Base-by-base conservation (phyloP, 495 filamentous ascomycete species). In the Beverwykella pulmonaria region DNA sequence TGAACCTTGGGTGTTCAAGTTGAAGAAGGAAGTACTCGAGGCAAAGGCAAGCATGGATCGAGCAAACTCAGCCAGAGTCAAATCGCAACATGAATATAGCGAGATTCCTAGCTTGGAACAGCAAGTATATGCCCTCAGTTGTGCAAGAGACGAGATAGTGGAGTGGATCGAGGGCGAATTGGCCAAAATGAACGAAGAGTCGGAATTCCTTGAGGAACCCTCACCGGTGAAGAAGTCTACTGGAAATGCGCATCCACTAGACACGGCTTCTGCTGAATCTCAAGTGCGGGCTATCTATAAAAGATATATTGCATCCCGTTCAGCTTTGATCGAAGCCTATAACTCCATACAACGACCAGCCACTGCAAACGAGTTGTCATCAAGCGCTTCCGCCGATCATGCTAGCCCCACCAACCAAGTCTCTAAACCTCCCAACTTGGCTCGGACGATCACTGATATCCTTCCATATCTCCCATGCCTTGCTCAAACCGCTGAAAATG, bases 151-250 rank as follows among this genome's bases (percentile, higher is more conserved):
- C 19, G 72, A 75, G 59, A 63, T 78, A 4, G 73, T 73, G 12
- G 47, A 25, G 19, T 78, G 76, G 76, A 67, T 78, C 22, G 73
- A 78, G 54, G 58, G 29, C 7, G 75, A 76, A 53, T 68, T 78
- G 15, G 70, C 71, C 8, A 73, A 73, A 63, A 23, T 74, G 23
- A 61, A 58, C 29, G 72, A 73, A 52, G 71, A 73, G 46, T 61
- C 63, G 1, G 68, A 70, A 23, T 32, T 61, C 3, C 17, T 67
- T 9, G 65, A 68, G 30, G 58, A 69, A 32, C 46, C 60, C 7
- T 71, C 69, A 2, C 69, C 69, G 12, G 23, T 65, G 2, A 71
- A 71, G 34, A 49, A 54, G 44, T 19, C 17, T n/a, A 27, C 34
- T 29, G 17, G 19, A 14, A 23, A 22, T 7, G 2, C 36, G 12